Percentiles rank a stretch among this genome's conserved stretches.
These are phyloP conservation scores for Rubia tinctorum DNA, from an alignment of 305 asterid species.

Conservation along the genomic window DNA sequence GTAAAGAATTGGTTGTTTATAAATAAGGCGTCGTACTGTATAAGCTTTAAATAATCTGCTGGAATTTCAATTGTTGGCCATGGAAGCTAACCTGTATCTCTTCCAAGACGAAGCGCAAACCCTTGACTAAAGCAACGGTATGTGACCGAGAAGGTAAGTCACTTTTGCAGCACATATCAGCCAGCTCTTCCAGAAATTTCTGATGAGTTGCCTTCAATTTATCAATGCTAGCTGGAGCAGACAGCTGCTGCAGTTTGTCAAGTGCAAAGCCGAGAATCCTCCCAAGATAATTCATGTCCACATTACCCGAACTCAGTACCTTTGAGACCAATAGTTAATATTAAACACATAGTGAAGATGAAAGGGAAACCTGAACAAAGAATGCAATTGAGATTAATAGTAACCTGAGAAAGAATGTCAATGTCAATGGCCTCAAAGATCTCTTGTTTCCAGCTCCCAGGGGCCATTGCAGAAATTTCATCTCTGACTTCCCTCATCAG, in stretches of 20 bases:
- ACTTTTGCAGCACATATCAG: slow-evolving; percentile 36
- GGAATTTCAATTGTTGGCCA: background rate
- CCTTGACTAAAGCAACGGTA: slow-evolving; percentile 59
- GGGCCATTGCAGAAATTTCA: slow-evolving; percentile 72
- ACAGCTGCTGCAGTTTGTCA: slow-evolving; percentile 61
- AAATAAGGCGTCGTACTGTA: background rate
- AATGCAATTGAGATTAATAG: background rate
- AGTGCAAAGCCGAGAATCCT: slow-evolving; percentile 69
- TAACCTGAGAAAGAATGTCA: slow-evolving; percentile 74
- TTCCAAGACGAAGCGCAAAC: slow-evolving; percentile 77
- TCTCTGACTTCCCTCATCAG: slow-evolving; percentile 82
- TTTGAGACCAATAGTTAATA: slow-evolving; percentile 20
- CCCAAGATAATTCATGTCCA: slow-evolving; percentile 65
- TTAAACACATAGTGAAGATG: background rate
- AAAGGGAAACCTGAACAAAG: background rate
- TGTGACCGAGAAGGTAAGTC: slow-evolving; percentile 38
- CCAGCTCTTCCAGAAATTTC: slow-evolving; percentile 55
- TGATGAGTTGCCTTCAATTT: slow-evolving; percentile 56
- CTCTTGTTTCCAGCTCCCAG: slow-evolving; percentile 78
- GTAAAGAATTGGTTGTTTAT: slow-evolving; percentile 8
- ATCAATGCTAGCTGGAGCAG: slow-evolving; percentile 72
- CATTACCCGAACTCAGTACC: slow-evolving; percentile 63
- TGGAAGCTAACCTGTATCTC: slow-evolving; percentile 67
- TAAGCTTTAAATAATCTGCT: background rate
- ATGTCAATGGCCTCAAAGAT: slow-evolving; percentile 68